A percentile compares a stretch with the other conserved stretches of the same genome.
Conservation (phyloP, 805 yeast genomes). For the Osmozyma mogii region DNA sequence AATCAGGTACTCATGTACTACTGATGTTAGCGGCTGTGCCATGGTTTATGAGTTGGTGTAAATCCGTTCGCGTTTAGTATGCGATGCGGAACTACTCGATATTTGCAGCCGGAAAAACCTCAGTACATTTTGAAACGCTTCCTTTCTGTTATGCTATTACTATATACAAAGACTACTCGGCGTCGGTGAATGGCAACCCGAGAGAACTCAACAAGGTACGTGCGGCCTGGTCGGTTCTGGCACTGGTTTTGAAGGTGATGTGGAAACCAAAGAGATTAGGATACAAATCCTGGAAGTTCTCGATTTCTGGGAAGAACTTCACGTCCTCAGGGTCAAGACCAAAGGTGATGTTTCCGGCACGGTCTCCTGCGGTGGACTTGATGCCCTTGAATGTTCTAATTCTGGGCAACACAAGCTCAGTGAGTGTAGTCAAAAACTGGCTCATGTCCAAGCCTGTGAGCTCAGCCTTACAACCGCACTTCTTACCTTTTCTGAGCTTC, state of each 20-base stretch:
- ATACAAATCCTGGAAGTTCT: conserved; percentile 83
- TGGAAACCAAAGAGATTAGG: conserved; percentile 82
- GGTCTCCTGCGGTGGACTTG: conserved; percentile 70
- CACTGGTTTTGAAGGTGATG: conserved; percentile 76
- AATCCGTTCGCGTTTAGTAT: too few species aligned
- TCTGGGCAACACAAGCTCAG: conserved; percentile 90
- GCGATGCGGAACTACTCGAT: too few species aligned
- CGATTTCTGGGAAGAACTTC: conserved; percentile 86
- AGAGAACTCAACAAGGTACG: conserved; percentile 73
- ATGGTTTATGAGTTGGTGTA: too few species aligned
- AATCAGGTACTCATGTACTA: conserved; percentile 39
- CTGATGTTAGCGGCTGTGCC: too few species aligned
- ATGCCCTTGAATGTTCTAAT: conserved; percentile 82
- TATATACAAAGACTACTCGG: conserved; percentile 8
- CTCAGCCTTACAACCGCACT: conserved; percentile 82
- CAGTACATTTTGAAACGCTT: too few species aligned
- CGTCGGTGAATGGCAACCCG: conserved; percentile 64
- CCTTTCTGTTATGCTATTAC: too few species aligned
- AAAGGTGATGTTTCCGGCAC: conserved; percentile 76
- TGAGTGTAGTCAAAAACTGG: conserved; percentile 77
- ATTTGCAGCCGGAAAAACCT: too few species aligned
- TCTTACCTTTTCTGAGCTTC: conserved; percentile 81
- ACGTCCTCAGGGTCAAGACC: conserved; percentile 75
- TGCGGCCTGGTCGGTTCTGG: conserved; percentile 87
- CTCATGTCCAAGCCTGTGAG: conserved; percentile 74